Evolutionary conservation across 257 asterid species (phyloP).

Genomic region (Eucommia ulmoides): DNA sequence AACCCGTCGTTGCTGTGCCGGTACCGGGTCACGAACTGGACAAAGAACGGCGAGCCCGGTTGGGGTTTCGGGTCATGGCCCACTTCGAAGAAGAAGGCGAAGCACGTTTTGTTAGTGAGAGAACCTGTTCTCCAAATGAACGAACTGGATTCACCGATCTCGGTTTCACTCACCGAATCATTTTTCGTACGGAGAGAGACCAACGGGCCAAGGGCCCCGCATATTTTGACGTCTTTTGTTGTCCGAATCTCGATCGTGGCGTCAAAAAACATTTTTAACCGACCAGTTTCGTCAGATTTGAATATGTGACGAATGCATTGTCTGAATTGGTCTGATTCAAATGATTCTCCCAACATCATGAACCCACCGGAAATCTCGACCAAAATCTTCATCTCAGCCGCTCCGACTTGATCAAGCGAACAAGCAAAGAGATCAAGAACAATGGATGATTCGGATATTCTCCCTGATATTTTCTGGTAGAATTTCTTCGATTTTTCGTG

Average conservation of each 20-base stretch:
- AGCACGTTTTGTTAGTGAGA: constrained; percentile 58
- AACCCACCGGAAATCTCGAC: constrained; percentile 80
- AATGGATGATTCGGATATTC: constrained; percentile 64
- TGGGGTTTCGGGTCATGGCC: constrained; percentile 48
- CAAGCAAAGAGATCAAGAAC: constrained; percentile 92
- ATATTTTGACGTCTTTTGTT: constrained; percentile 60
- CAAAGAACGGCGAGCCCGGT: constrained; percentile 63
- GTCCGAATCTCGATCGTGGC: constrained; percentile 79
- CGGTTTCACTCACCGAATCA: constrained; percentile 47
- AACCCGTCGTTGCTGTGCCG: constrained; percentile 57
- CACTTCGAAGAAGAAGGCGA: constrained; percentile 69
- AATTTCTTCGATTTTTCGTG: constrained; percentile 42
- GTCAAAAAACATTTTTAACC: constrained; percentile 65
- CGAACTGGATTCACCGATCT: constrained; percentile 77
- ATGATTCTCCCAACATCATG: constrained; percentile 80
- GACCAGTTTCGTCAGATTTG: constrained; percentile 43
- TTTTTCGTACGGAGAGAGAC: constrained; percentile 44
- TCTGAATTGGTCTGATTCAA: constrained; percentile 67
- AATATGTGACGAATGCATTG: constrained; percentile 64
- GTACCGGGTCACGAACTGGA: constrained; percentile 73
- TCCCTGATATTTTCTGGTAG: constrained; percentile 54
- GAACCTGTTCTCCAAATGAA: constrained; percentile 68
- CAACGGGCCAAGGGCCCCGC: constrained; percentile 94
- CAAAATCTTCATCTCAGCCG: constrained; percentile 62
- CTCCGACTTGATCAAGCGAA: constrained; percentile 95